Conservation (phyloP, 352 stramenopile species). For the Thalassiosira hispida region DNA sequence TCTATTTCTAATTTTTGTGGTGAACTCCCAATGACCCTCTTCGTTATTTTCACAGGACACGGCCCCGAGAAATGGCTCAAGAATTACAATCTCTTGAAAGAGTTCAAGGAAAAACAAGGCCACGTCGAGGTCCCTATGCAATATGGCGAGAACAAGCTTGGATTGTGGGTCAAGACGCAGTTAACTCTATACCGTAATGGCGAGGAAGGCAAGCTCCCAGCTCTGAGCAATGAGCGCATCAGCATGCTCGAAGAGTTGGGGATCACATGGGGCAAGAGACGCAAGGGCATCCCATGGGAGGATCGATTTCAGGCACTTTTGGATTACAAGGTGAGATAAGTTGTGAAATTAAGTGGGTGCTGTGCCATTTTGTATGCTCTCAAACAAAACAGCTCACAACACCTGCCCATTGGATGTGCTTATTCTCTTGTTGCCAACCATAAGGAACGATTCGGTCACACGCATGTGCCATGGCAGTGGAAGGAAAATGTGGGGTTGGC, state of each 20-base stretch:
- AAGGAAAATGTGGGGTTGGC: slow-evolving; percentile 44
- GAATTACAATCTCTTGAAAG: slow-evolving; percentile 32
- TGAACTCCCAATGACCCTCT: no score
- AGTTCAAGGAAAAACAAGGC: slow-evolving; percentile 33
- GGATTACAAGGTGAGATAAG: slow-evolving; percentile 21
- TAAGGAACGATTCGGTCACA: slow-evolving; percentile 21
- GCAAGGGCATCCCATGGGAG: slow-evolving; percentile 26
- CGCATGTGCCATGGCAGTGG: slow-evolving; percentile 38
- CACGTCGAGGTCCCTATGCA: slow-evolving; percentile 43
- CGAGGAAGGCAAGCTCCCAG: slow-evolving; percentile 28
- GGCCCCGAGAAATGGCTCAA: slow-evolving; percentile 48
- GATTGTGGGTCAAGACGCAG: slow-evolving; percentile 48
- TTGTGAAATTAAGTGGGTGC: neutral
- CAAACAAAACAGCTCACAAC: no score
- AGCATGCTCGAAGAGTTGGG: slow-evolving; percentile 44
- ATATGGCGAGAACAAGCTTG: slow-evolving; percentile 6
- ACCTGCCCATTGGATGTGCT: no score
- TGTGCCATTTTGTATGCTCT: no score
- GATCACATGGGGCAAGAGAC: slow-evolving; percentile 32
- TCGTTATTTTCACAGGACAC: neutral
- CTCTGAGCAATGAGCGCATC: slow-evolving; percentile 29
- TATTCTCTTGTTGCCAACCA: neutral
- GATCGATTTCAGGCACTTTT: slow-evolving; percentile 27
- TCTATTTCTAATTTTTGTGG: no score
- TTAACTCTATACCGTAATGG: slow-evolving; percentile 45